Evolutionary conservation across 805 yeast species (phyloP).

Genomic region (Danielia oregonensis): DNA sequence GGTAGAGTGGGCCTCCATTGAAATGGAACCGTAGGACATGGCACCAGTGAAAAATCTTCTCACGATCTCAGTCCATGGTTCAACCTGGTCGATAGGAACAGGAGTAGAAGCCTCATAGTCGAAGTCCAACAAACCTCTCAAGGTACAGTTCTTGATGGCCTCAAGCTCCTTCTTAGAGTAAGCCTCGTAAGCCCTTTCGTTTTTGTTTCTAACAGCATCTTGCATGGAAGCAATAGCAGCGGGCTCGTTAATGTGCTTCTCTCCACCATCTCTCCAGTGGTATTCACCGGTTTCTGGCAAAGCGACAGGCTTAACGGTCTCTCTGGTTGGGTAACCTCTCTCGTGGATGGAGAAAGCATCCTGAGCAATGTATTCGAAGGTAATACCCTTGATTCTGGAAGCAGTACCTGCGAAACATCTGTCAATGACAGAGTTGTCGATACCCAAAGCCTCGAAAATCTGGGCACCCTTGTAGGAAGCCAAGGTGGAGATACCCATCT

Average conservation of each 20-base stretch:
- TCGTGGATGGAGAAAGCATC: constrained; percentile 94
- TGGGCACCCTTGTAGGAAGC: constrained; percentile 99
- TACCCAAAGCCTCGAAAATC: constrained; percentile 94
- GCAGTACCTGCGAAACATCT: constrained; percentile 97
- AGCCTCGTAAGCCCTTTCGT: constrained; percentile 86
- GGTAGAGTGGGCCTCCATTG: constrained; percentile 98
- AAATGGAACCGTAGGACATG: constrained; percentile 97
- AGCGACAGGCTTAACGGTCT: constrained; percentile 63
- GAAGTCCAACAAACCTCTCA: constrained; percentile 90
- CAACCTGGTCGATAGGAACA: constrained; percentile 95
- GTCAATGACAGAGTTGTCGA: constrained; percentile 92
- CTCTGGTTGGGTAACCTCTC: constrained; percentile 82
- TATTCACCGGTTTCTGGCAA: constrained; percentile 96
- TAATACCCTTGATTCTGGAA: constrained; percentile 91
- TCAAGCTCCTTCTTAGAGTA: constrained; percentile 88
- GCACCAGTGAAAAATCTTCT: constrained; percentile 99
- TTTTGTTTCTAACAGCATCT: constrained; percentile 97
- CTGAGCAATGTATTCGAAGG: constrained; percentile 93
- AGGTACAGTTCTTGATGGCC: constrained; percentile 87
- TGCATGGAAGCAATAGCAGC: constrained; percentile 92
- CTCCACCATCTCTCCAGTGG: constrained; percentile 99
- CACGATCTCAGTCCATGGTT: constrained; percentile 99
- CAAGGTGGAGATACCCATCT: constrained; percentile 98
- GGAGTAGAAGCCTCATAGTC: constrained; percentile 69
- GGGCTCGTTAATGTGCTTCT: constrained; percentile 91